A percentile compares a stretch with the other conserved stretches of the same genome.
These are phyloP conservation scores for Cucurbita argyrosperma DNA, from an alignment of 306 rosid species.

Conservation along the genomic window DNA sequence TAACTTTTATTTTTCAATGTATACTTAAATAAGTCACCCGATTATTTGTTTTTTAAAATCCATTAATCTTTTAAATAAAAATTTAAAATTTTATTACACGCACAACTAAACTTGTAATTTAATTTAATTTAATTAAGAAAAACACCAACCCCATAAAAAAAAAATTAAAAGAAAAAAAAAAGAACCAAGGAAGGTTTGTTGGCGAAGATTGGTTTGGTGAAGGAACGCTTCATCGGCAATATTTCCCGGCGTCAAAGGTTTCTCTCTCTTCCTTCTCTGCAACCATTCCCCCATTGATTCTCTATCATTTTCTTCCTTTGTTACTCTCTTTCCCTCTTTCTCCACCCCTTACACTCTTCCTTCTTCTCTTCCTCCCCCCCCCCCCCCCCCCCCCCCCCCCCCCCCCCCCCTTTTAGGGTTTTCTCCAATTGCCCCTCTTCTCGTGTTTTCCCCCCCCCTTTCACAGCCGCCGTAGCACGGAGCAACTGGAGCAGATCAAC, in stretches of 20 bases:
- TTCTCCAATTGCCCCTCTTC: background rate
- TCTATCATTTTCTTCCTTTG: background rate
- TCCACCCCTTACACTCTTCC: constrained; percentile 19
- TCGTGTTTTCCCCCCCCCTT: background rate
- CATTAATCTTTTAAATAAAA: too few species aligned
- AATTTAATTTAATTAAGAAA: too few species aligned
- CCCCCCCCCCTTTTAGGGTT: constrained; percentile 31
- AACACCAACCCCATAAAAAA: too few species aligned
- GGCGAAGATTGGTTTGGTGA: constrained; percentile 45
- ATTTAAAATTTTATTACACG: too few species aligned
- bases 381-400: constrained; percentile 6
- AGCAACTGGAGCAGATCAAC: background rate
- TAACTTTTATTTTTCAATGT: too few species aligned
- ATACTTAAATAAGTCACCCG: too few species aligned
- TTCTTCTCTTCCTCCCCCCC: background rate
- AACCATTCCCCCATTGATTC: background rate
- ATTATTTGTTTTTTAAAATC: too few species aligned
- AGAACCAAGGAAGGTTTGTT: constrained; percentile 11
- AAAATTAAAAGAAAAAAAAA: background rate
- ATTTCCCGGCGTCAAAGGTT: constrained; percentile 42
- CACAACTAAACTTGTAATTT: too few species aligned
- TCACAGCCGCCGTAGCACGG: background rate
- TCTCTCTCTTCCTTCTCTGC: constrained; percentile 3
- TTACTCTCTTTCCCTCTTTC: constrained; percentile 24
- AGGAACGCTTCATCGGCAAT: constrained; percentile 97